Evolutionary conservation across 108 stramenopile genomes (phyloP).

Genomic region (Cylindrotheca fusiformis): DNA sequence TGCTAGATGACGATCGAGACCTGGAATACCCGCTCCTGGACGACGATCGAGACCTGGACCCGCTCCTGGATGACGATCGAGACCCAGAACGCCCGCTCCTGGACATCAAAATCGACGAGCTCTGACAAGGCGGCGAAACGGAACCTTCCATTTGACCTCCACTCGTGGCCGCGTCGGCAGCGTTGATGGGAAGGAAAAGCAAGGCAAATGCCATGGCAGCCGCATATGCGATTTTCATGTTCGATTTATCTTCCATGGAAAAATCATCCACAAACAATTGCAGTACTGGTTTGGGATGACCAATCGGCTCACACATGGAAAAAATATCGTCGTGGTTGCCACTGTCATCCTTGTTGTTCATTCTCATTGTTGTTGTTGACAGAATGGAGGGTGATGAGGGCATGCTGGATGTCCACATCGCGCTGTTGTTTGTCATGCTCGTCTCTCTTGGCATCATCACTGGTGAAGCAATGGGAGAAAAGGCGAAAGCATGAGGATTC

Average conservation of each 20-base stretch:
- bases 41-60: no score
- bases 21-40: no score
- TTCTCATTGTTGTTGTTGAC: no score
- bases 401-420: no score
- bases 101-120: slow-evolving; percentile 13
- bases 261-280: slow-evolving; percentile 3
- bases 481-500: no score
- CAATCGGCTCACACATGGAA: neutral
- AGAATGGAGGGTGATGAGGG: no score
- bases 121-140: slow-evolving; percentile 22
- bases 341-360: neutral
- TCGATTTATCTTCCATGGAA: neutral
- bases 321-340: neutral
- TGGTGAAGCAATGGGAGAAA: no score
- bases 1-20: no score
- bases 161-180: slow-evolving; percentile 56
- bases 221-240: slow-evolving; percentile 7
- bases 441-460: no score
- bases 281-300: slow-evolving; percentile 11
- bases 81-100: slow-evolving; percentile 26
- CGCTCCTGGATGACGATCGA: no score
- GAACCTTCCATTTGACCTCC: slow-evolving; percentile 79
- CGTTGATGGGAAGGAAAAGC: slow-evolving; percentile 14
- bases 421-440: no score
- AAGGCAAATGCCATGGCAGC: slow-evolving; percentile 14